phyloP scores from a whole-genome alignment of 108 stramenopile genomes.

The Nitzschia sp. region DNA sequence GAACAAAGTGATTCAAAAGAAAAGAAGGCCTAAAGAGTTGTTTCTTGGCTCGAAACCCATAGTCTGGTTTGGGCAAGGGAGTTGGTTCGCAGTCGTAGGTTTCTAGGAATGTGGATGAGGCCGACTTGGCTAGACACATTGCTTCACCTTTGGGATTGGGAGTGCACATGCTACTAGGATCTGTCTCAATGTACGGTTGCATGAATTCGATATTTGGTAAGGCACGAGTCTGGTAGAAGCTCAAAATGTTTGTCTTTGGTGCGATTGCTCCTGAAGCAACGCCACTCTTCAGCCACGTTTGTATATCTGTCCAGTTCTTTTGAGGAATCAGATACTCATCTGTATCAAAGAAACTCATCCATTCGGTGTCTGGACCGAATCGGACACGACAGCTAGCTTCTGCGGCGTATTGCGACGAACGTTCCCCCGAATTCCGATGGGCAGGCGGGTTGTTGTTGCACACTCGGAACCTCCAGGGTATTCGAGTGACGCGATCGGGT shows the following conservation, averaged over 20 bases:
- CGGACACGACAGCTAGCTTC: slow-evolving; percentile 70
- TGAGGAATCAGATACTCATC: slow-evolving; percentile 73
- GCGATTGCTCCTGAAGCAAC: slow-evolving; percentile 22
- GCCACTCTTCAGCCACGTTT: slow-evolving; percentile 4
- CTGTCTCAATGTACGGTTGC: slow-evolving; percentile 21
- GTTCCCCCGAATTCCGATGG: slow-evolving; percentile 65
- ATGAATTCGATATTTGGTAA: slow-evolving; percentile 49
- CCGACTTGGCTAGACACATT: slow-evolving; percentile 28
- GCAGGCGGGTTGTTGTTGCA: slow-evolving; percentile 79
- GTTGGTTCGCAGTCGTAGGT: slow-evolving; percentile 77
- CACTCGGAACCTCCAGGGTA: slow-evolving; percentile 60
- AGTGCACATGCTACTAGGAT: background rate
- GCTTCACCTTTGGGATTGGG: slow-evolving; percentile 13
- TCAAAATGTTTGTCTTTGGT: slow-evolving; percentile 43
- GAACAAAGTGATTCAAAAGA: slow-evolving; percentile 78
- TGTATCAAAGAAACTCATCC: slow-evolving; percentile 73
- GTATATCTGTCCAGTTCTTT: slow-evolving; percentile 33
- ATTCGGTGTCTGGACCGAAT: slow-evolving; percentile 58
- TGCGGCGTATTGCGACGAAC: slow-evolving; percentile 71
- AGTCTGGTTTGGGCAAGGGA: slow-evolving; percentile 60
- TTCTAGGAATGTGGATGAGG: slow-evolving; percentile 52
- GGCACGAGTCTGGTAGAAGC: slow-evolving; percentile 59
- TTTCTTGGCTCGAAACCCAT: slow-evolving; percentile 71
- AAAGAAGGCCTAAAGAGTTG: slow-evolving; percentile 77
- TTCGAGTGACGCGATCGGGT: slow-evolving; percentile 40